A percentile compares a stretch with the other conserved stretches of the same genome.
phyloP scores from a whole-genome alignment of 129 eudicot species.

The Mikania micrantha region DNA sequence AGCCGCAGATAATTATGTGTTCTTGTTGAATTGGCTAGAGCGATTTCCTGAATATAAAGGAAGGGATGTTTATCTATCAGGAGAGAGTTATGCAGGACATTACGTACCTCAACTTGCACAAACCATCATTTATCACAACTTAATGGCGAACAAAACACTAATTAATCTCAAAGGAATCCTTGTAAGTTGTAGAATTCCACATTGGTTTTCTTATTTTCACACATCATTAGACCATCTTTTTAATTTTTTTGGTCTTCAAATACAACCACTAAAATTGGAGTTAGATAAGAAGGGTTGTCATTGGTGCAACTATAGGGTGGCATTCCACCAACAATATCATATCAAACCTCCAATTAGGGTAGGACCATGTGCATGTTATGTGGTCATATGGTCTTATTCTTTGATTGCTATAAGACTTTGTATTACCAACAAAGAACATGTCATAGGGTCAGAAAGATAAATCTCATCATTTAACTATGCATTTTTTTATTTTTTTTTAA shows the following conservation, averaged over 20 bases:
- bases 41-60: slow-evolving; percentile 68
- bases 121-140: slow-evolving; percentile 57
- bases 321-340: slow-evolving; percentile 5
- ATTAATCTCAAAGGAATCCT: slow-evolving; percentile 84
- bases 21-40: slow-evolving; percentile 68
- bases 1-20: slow-evolving; percentile 49
- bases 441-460: slow-evolving; percentile 7
- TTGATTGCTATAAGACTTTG: background rate
- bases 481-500: too few species aligned
- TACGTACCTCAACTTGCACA: slow-evolving; percentile 92
- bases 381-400: slow-evolving; percentile 21
- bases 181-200: slow-evolving; percentile 36
- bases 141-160: slow-evolving; percentile 35
- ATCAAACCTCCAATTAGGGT: slow-evolving; percentile 19
- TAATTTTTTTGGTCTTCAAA: slow-evolving; percentile 1
- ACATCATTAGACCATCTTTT: background rate
- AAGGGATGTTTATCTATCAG: slow-evolving; percentile 59
- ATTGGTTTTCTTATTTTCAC: background rate
- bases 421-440: slow-evolving; percentile 12
- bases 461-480: slow-evolving; percentile 5
- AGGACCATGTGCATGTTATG: slow-evolving; percentile 33
- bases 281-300: background rate
- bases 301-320: slow-evolving; percentile 10
- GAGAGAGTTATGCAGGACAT: slow-evolving; percentile 83
- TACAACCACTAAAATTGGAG: slow-evolving; percentile 1